These are phyloP conservation scores for Dactylella cylindrospora DNA, from an alignment of 2,329 filamentous ascomycete genomes.

Conservation along the genomic window DNA sequence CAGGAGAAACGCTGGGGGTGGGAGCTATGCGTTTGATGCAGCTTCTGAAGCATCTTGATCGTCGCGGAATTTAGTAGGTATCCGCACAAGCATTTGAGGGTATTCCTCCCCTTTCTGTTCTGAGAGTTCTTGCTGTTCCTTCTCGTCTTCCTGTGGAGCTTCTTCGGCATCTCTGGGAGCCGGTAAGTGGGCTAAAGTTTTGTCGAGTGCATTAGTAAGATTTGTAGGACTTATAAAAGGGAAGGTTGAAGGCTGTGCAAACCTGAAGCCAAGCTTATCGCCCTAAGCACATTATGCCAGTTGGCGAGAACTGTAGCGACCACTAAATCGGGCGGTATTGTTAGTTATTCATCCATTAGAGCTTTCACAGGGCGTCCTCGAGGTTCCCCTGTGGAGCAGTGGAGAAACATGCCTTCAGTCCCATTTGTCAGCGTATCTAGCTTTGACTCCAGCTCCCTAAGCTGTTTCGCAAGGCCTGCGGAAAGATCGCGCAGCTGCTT, in stretches of 20 bases:
- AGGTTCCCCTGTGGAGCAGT: conserved; percentile 39
- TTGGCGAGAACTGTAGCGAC: conserved; percentile 82
- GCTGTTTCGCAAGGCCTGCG: conserved; percentile 74
- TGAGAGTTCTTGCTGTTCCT: conserved; percentile 52
- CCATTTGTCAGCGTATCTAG: conserved; percentile 75
- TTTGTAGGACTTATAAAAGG: too few species aligned
- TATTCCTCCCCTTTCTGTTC: conserved; percentile 49
- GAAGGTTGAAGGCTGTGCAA: conserved; percentile 52
- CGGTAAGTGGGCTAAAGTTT: conserved; percentile 65
- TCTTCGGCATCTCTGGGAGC: conserved; percentile 58
- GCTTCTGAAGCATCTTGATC: conserved; percentile 22
- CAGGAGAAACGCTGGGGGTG: too few species aligned
- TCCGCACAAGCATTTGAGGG: conserved; percentile 81
- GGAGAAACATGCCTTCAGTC: conserved; percentile 66
- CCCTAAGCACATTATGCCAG: conserved; percentile 82
- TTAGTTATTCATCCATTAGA: background rate
- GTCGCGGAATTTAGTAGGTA: conserved; percentile 57
- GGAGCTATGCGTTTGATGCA: too few species aligned
- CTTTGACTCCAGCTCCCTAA: conserved; percentile 79
- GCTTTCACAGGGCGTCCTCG: conserved; percentile 4
- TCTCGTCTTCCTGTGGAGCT: conserved; percentile 50
- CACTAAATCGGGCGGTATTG: conserved; percentile 57
- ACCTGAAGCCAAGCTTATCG: conserved; percentile 85
- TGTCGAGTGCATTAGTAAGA: conserved; percentile 8
- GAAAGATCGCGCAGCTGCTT: conserved; percentile 77